Percentiles rank a stretch among this genome's conserved stretches.
Conservation (phyloP, 2,329 filamentous ascomycete genomes). For the Colletotrichum tropicale region DNA sequence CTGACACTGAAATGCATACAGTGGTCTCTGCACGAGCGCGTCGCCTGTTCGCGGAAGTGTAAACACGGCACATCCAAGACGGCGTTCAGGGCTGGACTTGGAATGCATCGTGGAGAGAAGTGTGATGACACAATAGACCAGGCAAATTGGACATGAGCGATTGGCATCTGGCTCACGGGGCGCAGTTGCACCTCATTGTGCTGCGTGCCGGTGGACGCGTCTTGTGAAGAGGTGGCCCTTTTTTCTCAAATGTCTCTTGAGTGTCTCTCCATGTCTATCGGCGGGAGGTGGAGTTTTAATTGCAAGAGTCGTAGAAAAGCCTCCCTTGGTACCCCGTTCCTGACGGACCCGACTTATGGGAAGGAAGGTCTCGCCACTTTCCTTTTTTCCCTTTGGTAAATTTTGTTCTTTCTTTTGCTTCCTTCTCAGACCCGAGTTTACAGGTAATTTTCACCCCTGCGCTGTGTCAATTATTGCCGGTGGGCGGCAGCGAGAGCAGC, state of each 20-base stretch:
- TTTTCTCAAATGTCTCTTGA: not conserved
- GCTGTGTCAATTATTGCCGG: not conserved
- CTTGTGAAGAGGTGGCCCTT: not conserved
- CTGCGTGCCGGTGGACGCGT: slow-evolving; percentile 9
- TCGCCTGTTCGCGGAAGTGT: not conserved
- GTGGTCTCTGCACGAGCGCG: not conserved
- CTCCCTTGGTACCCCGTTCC: slow-evolving; percentile 10
- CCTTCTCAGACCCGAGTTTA: not conserved
- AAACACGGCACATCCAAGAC: slow-evolving; percentile 1
- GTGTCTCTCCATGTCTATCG: not conserved
- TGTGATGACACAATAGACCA: slow-evolving; percentile 2
- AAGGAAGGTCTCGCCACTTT: slow-evolving; percentile 11
- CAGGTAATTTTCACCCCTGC: not conserved
- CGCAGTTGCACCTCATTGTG: not conserved
- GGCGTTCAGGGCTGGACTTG: not conserved
- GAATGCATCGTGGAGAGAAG: not conserved
- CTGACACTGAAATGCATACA: not conserved
- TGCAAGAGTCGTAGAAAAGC: slow-evolving; percentile 6
- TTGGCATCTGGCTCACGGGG: slow-evolving; percentile 2
- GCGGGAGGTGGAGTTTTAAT: not conserved
- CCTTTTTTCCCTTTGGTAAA: not conserved
- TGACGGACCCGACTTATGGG: slow-evolving; percentile 6
- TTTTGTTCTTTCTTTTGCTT: not conserved
- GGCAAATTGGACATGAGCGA: slow-evolving; percentile 4
- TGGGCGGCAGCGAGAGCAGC: not conserved